Conservation (phyloP, 768 basidiomycete species). For the Lactarius evosmus region DNA sequence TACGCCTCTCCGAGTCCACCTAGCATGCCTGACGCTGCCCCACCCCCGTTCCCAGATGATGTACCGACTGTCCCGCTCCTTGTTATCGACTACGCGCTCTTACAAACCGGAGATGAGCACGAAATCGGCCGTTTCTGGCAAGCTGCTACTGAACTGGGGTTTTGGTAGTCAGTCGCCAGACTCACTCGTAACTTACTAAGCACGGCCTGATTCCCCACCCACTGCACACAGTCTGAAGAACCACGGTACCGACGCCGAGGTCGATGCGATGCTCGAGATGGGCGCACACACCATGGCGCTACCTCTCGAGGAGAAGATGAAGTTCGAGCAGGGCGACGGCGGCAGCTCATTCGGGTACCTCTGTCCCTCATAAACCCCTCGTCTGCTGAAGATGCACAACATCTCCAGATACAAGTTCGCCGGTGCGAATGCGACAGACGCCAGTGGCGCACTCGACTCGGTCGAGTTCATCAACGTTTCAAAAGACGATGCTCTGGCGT, state of each 20-base stretch:
- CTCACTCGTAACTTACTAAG: background rate
- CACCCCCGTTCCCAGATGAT: slow-evolving; percentile 45
- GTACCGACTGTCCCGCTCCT: slow-evolving; percentile 45
- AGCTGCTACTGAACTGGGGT: slow-evolving; percentile 48
- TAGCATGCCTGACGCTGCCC: slow-evolving; percentile 36
- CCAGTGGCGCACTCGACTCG: slow-evolving; percentile 28
- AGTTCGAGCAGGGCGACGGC: slow-evolving; percentile 42
- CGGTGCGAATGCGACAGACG: slow-evolving; percentile 31
- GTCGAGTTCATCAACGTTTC: slow-evolving; percentile 29
- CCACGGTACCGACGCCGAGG: slow-evolving; percentile 39
- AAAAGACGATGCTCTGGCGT: slow-evolving; percentile 37
- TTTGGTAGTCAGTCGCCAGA: slow-evolving; percentile 48
- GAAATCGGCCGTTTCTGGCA: slow-evolving; percentile 47
- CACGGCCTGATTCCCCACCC: background rate
- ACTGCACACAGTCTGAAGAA: slow-evolving; percentile 39
- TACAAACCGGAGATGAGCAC: slow-evolving; percentile 36
- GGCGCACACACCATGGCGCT: slow-evolving; percentile 40
- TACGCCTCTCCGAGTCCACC: background rate
- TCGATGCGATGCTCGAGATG: slow-evolving; percentile 39
- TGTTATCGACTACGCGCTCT: slow-evolving; percentile 43
- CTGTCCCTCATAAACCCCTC: too few species aligned
- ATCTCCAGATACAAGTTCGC: slow-evolving; percentile 23
- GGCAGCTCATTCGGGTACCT: slow-evolving; percentile 22
- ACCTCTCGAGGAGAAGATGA: slow-evolving; percentile 40
- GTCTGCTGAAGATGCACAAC: too few species aligned